phyloP scores from a whole-genome alignment of 768 basidiomycete genomes.

The Tulasnella sp. region DNA sequence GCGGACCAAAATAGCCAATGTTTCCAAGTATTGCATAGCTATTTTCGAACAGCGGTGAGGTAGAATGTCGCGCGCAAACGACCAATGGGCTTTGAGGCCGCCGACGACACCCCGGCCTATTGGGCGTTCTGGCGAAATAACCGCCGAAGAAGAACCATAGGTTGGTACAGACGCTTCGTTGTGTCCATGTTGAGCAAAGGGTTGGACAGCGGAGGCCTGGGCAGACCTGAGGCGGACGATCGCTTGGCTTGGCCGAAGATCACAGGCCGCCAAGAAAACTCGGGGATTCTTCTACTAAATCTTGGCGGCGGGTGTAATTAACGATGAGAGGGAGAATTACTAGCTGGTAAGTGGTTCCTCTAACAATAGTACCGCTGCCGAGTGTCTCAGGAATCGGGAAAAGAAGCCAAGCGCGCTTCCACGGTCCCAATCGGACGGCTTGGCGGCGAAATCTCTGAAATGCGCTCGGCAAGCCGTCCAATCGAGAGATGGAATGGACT shows the following conservation, averaged over 20 bases:
- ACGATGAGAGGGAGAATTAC: not conserved
- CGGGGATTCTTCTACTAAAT: not conserved
- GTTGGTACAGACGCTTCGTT: not conserved
- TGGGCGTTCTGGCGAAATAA: not conserved
- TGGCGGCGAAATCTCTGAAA: constrained; percentile 6
- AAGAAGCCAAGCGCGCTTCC: not conserved
- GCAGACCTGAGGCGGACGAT: not conserved
- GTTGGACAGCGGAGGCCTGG: not conserved
- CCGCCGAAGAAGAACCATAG: not conserved
- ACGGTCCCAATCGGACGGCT: constrained; percentile 4
- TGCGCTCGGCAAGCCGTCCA: not conserved
- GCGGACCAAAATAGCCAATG: too few relatives aligned
- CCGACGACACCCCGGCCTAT: not conserved
- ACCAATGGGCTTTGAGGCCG: not conserved
- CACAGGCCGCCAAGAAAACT: not conserved
- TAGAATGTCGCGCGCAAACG: not conserved
- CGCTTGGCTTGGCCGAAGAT: not conserved
- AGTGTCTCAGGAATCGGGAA: not conserved
- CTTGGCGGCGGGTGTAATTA: not conserved
- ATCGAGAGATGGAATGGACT: not conserved
- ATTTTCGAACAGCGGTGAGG: not conserved
- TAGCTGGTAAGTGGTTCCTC: not conserved
- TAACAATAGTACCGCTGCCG: not conserved
- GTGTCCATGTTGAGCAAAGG: not conserved
- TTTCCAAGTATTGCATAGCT: not conserved